Evolutionary conservation across 2,329 filamentous ascomycete species (phyloP).

Genomic region (Paraphoma sp.): DNA sequence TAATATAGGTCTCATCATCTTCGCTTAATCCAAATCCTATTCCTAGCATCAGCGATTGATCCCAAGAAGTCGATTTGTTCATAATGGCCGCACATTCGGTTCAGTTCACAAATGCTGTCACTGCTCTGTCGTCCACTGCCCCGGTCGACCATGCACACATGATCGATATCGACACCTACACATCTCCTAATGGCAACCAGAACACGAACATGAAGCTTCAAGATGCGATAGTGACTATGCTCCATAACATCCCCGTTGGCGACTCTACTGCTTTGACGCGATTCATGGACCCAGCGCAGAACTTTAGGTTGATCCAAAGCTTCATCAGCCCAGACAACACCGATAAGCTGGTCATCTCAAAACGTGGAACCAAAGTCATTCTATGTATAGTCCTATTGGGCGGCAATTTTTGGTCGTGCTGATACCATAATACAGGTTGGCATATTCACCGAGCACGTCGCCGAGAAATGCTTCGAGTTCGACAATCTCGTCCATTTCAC

Average conservation of each 20-base stretch:
- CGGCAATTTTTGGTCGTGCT: no score
- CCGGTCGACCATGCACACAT: slow-evolving; percentile 9
- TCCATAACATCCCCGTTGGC: slow-evolving; percentile 3
- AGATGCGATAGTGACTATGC: slow-evolving; percentile 9
- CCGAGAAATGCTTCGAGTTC: no score
- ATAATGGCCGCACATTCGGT: not conserved
- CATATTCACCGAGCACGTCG: no score
- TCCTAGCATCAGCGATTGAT: no score
- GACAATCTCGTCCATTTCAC: no score
- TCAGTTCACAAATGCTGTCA: slow-evolving; percentile 1
- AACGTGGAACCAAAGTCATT: not conserved
- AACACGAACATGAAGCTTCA: slow-evolving; percentile 3
- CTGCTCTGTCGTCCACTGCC: not conserved
- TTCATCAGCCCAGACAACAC: not conserved
- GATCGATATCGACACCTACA: slow-evolving; percentile 1
- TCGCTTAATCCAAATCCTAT: no score
- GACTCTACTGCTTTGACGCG: not conserved
- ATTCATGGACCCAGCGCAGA: not conserved
- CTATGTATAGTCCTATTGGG: not conserved
- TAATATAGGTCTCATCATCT: no score
- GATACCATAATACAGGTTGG: no score
- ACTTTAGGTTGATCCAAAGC: not conserved
- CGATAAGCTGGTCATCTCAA: not conserved
- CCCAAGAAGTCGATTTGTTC: not conserved
- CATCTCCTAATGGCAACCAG: not conserved